These are phyloP conservation scores for Fusarium nisikadoi DNA, from an alignment of 2,329 filamentous ascomycete species.

Conservation along the genomic window DNA sequence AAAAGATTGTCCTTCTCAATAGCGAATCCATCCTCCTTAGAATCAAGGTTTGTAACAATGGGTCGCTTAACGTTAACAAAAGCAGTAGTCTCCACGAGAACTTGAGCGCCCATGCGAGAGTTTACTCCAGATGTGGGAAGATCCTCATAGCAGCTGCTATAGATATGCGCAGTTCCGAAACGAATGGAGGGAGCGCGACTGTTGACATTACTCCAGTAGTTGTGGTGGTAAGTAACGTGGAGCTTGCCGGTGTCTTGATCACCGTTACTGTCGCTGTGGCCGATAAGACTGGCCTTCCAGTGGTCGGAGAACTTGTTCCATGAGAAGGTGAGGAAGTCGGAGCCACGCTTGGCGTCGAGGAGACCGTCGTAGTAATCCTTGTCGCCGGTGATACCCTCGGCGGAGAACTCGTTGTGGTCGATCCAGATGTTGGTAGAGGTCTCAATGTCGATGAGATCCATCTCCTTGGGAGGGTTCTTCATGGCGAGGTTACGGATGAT, in stretches of 20 bases:
- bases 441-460: slow-evolving; percentile 59
- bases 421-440: slow-evolving; percentile 62
- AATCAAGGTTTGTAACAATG: slow-evolving; percentile 56
- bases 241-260: slow-evolving; percentile 66
- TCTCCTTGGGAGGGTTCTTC: slow-evolving; percentile 55
- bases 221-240: slow-evolving; percentile 66
- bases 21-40: slow-evolving; percentile 57
- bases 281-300: slow-evolving; percentile 70
- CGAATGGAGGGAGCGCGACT: slow-evolving; percentile 59
- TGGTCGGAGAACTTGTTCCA: slow-evolving; percentile 51
- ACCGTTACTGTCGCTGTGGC: slow-evolving; percentile 63
- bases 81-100: slow-evolving; percentile 63
- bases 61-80: slow-evolving; percentile 58
- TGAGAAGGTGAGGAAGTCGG: slow-evolving; percentile 61
- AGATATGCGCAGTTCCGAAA: slow-evolving; percentile 70
- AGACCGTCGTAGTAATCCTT: slow-evolving; percentile 73
- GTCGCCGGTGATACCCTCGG: slow-evolving; percentile 60
- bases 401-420: slow-evolving; percentile 66
- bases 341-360: slow-evolving; percentile 66
- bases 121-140: slow-evolving; percentile 61
- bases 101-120: slow-evolving; percentile 62
- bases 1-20: slow-evolving; percentile 58
- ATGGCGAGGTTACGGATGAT: slow-evolving; percentile 64
- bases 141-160: slow-evolving; percentile 62
- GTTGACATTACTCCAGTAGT: slow-evolving; percentile 67